These are phyloP conservation scores for Lasiosphaeriaceae sp. DNA, from an alignment of 495 filamentous ascomycete genomes.

Conservation along the genomic window DNA sequence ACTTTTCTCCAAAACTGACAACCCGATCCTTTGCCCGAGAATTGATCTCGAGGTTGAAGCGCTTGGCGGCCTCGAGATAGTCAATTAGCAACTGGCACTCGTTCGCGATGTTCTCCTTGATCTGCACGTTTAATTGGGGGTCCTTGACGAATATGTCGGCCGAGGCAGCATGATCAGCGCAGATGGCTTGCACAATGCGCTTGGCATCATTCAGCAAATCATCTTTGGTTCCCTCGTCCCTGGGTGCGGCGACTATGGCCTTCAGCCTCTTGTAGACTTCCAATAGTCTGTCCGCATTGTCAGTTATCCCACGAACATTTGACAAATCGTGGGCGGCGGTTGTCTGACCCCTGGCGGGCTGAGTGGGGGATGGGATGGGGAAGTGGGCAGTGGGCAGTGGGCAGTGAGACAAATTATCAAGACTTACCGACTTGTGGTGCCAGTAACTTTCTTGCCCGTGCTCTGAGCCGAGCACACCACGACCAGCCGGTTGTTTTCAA, in stretches of 20 bases:
- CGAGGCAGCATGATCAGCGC: slow-evolving; percentile 66
- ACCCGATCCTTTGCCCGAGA: slow-evolving; percentile 82
- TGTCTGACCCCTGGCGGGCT: neutral
- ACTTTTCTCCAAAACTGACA: slow-evolving; percentile 87
- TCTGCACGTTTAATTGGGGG: slow-evolving; percentile 50
- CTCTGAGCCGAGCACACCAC: slow-evolving; percentile 93
- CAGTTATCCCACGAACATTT: slow-evolving; percentile 4
- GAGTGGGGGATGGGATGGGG: slow-evolving; percentile 6
- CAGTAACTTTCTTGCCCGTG: slow-evolving; percentile 82
- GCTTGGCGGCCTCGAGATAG: slow-evolving; percentile 51
- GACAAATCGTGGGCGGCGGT: slow-evolving; percentile 9
- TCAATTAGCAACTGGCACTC: slow-evolving; percentile 66
- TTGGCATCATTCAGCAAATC: slow-evolving; percentile 67
- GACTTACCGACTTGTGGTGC: slow-evolving; percentile 88
- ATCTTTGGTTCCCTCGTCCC: slow-evolving; percentile 55
- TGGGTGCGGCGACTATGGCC: slow-evolving; percentile 64
- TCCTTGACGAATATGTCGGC: slow-evolving; percentile 59
- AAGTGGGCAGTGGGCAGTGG: neutral
- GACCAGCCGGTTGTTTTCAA: slow-evolving; percentile 66
- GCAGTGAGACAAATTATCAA: neutral
- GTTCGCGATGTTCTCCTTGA: slow-evolving; percentile 58
- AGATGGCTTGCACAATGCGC: slow-evolving; percentile 68
- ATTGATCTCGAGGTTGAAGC: slow-evolving; percentile 68
- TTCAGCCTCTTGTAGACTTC: slow-evolving; percentile 62
- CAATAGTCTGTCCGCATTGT: slow-evolving; percentile 36